Evolutionary conservation across 768 basidiomycete genomes (phyloP).

Genomic region (Phlegmacium glaucopus): DNA sequence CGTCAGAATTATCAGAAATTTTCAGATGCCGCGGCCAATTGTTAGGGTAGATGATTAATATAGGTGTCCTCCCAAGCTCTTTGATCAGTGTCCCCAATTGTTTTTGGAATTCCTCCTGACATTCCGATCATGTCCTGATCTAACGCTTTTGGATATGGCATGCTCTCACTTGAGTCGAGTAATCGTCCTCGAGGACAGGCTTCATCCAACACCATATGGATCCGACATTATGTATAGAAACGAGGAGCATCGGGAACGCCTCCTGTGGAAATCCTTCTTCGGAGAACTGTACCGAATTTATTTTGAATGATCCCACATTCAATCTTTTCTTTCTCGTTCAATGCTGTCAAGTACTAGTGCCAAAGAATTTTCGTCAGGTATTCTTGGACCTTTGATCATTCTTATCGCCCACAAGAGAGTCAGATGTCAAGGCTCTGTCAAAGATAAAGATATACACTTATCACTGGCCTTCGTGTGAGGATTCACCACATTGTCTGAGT

Average conservation of each 20-base stretch:
- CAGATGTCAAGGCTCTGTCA: too few species aligned
- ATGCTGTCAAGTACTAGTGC: slow-evolving; percentile 22
- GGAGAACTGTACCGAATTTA: slow-evolving; percentile 21
- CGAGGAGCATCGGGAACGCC: slow-evolving; percentile 23
- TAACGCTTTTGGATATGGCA: background rate
- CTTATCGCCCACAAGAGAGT: too few species aligned
- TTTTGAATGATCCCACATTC: slow-evolving; percentile 17
- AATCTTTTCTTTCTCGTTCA: slow-evolving; percentile 6
- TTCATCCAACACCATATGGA: slow-evolving; percentile 18
- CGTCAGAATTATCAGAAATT: too few species aligned
- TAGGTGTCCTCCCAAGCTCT: slow-evolving; percentile 9
- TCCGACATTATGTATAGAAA: slow-evolving; percentile 15
- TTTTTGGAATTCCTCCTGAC: slow-evolving; percentile 23
- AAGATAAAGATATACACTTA: too few species aligned
- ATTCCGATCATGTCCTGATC: slow-evolving; percentile 16
- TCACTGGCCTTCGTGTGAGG: too few species aligned
- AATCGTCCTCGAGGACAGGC: slow-evolving; percentile 21
- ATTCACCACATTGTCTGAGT: too few species aligned
- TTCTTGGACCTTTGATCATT: too few species aligned
- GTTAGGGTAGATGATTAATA: too few species aligned
- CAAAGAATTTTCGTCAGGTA: too few species aligned
- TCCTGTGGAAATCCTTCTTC: slow-evolving; percentile 21
- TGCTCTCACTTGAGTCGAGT: slow-evolving; percentile 3
- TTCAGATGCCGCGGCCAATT: too few species aligned
- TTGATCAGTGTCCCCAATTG: slow-evolving; percentile 18